These are phyloP conservation scores for Fusarium domesticum DNA, from an alignment of 2,329 filamentous ascomycete species.

Conservation along the genomic window DNA sequence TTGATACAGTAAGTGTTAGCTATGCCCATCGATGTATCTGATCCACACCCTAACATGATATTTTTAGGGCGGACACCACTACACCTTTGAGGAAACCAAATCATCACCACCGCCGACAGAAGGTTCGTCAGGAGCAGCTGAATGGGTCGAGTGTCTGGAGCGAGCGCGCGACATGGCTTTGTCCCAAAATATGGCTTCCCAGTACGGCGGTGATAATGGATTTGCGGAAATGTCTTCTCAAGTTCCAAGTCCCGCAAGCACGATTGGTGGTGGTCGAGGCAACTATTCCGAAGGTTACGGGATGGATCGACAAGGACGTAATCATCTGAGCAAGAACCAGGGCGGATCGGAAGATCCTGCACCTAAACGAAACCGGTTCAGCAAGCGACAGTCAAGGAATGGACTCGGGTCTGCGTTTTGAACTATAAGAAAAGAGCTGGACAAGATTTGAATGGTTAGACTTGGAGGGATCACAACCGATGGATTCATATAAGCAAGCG, in stretches of 20 bases:
- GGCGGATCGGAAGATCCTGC: slow-evolving; percentile 51
- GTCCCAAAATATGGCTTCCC: slow-evolving; percentile 64
- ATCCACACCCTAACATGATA: slow-evolving; percentile 2
- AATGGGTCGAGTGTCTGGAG: slow-evolving; percentile 90
- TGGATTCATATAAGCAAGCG: slow-evolving; percentile 13
- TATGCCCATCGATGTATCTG: background rate
- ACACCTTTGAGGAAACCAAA: slow-evolving; percentile 91
- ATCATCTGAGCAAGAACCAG: slow-evolving; percentile 59
- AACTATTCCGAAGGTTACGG: slow-evolving; percentile 51
- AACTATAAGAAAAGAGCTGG: slow-evolving; percentile 12
- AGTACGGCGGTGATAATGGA: slow-evolving; percentile 64
- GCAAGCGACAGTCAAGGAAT: slow-evolving; percentile 89
- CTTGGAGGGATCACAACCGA: slow-evolving; percentile 7
- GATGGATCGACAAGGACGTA: slow-evolving; percentile 52
- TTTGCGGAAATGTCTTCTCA: slow-evolving; percentile 68
- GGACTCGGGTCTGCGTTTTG: slow-evolving; percentile 87
- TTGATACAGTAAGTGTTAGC: slow-evolving; percentile 86
- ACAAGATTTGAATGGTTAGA: slow-evolving; percentile 10
- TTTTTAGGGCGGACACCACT: slow-evolving; percentile 78
- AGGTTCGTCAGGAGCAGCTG: slow-evolving; percentile 69
- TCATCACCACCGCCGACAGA: slow-evolving; percentile 53
- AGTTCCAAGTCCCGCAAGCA: slow-evolving; percentile 74
- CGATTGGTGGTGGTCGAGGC: slow-evolving; percentile 60
- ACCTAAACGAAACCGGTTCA: slow-evolving; percentile 68
- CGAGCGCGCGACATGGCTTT: slow-evolving; percentile 80